Evolutionary conservation across 495 filamentous ascomycete genomes (phyloP).

Genomic region (Chaetomium fimeti): DNA sequence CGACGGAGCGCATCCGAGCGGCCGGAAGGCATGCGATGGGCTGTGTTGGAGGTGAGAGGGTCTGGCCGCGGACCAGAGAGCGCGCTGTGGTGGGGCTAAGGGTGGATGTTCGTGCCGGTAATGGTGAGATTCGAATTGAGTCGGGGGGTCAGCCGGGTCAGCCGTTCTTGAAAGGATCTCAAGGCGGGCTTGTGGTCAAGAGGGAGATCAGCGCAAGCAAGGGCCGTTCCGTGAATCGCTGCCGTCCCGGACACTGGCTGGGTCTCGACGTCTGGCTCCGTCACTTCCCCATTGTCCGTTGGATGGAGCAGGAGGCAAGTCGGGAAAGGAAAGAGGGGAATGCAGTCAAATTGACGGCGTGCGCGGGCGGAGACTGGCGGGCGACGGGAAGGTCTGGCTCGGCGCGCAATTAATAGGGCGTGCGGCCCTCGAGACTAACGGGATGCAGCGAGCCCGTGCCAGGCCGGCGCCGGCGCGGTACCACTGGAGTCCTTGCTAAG

Average conservation of each 20-base stretch:
- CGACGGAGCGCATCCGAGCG: background rate
- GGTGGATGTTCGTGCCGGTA: background rate
- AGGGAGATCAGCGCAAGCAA: background rate
- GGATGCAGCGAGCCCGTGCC: background rate
- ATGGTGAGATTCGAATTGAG: background rate
- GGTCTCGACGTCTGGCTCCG: background rate
- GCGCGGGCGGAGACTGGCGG: background rate
- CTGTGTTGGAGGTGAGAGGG: background rate
- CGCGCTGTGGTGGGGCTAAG: background rate
- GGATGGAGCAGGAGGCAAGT: background rate
- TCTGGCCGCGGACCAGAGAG: conserved; percentile 20
- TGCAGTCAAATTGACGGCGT: background rate
- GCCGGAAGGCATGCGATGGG: background rate
- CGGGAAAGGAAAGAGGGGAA: no score
- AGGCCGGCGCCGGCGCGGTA: conserved; percentile 8
- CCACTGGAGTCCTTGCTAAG: conserved; percentile 10
- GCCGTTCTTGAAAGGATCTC: background rate
- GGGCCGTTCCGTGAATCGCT: background rate
- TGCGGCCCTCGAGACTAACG: conserved; percentile 8
- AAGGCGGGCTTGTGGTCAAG: background rate
- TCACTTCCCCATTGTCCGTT: conserved; percentile 9
- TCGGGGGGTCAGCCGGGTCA: background rate
- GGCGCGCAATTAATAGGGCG: conserved; percentile 10
- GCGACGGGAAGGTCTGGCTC: conserved; percentile 10
- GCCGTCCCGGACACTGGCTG: background rate